Conservation (phyloP, 2,329 filamentous ascomycete genomes). For the Pezizomycotina sp. region DNA sequence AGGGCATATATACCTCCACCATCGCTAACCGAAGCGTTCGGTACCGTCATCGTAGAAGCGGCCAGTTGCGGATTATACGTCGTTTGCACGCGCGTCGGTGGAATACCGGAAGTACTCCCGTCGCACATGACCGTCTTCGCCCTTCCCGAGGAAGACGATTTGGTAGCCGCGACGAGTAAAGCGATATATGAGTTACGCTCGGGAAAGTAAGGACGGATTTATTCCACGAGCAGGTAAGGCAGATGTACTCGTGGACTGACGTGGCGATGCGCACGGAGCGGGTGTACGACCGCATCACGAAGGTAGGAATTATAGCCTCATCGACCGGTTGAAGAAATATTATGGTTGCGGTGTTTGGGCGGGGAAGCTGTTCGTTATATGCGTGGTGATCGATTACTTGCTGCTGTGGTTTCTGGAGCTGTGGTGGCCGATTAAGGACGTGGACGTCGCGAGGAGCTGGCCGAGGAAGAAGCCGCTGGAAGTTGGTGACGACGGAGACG, state of each 20-base stretch:
- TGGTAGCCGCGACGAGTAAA: constrained; percentile 73
- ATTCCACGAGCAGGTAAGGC: constrained; percentile 92
- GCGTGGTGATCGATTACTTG: constrained; percentile 83
- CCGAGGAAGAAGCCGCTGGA: constrained; percentile 46
- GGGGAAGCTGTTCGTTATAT: constrained; percentile 89
- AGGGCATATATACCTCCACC: constrained; percentile 91
- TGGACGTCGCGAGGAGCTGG: constrained; percentile 85
- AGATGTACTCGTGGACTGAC: constrained; percentile 98
- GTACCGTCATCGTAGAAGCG: constrained; percentile 93
- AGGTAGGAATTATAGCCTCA: constrained; percentile 75
- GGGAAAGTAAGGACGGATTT: constrained; percentile 75
- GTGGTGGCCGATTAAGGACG: constrained; percentile 65
- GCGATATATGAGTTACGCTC: constrained; percentile 75
- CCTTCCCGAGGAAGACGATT: constrained; percentile 87
- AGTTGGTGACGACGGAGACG: constrained; percentile 2
- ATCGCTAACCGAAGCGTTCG: constrained; percentile 88
- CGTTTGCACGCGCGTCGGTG: constrained; percentile 88
- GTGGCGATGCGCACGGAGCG: constrained; percentile 85
- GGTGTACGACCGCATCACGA: constrained; percentile 85
- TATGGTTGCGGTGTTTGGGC: constrained; percentile 98
- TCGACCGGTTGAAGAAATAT: constrained; percentile 87
- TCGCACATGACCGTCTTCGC: constrained; percentile 96
- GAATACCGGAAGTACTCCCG: constrained; percentile 89
- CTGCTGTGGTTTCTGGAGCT: constrained; percentile 79
- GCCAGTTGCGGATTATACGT: constrained; percentile 92